Base-by-base conservation (phyloP, 192 early-diverging fungal genomes). In the Coemansia nantahalensis region DNA sequence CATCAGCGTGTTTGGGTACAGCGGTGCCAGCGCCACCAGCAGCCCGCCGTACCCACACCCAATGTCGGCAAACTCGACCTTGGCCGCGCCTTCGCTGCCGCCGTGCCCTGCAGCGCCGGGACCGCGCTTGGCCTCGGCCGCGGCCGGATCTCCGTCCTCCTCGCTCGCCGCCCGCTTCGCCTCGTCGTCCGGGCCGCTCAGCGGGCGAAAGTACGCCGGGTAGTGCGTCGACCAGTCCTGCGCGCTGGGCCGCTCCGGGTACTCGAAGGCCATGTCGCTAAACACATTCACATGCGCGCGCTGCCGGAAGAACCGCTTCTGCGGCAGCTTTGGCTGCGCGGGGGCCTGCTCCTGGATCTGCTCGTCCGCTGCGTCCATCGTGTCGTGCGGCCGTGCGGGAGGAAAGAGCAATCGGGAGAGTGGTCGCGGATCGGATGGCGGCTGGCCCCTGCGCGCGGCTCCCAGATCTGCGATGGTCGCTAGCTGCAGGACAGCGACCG, bases 31-130 rank as follows among this genome's bases (percentile, higher is more conserved):
- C 6, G 88, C 88, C 16, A 89, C 83, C 23, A 95, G 63, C 2
- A 97, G 80, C 5, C 96, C 96, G 39, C 96, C 96, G 68, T 95
- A 99, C 45, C 96, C 96, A 69, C 96, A 99, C 15, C 95, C 95
- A 76, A 99, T 88, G 59, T 99, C 97, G 13, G 92, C 94, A 80
- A 98, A 94, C 61, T 96, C 95, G 12, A 99, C 89, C 39, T 61
- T 33, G 18, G 72, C 54, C 43, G 38, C 5, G 12, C n/a, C 26
- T 9, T 30, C 12, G 15, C 8, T 15, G 21, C 17, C 23, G 18
- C 13, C 32, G 11, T 26, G 8, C 4, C 32, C 16, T 12, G 14
- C 30, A 12, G 62, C 53, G 3, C 52, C 62, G 5, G 64, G 64
- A 0, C 65, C 72, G 44, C 65, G 65, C 52, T 76, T 68, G 19